Base-by-base conservation (phyloP, 495 filamentous ascomycete species). In the Thermochaetoides thermophila region DNA sequence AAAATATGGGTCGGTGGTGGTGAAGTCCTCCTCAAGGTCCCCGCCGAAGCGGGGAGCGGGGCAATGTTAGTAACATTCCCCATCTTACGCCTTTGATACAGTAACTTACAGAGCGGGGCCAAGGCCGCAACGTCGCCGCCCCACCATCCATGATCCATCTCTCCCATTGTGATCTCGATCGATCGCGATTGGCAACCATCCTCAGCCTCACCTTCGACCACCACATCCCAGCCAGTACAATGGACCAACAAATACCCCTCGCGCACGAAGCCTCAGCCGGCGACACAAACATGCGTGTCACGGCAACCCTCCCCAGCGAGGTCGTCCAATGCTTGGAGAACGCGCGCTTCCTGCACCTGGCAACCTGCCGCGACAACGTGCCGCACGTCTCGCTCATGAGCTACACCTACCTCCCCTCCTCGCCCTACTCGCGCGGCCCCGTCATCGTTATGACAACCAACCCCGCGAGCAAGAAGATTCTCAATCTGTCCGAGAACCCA, bases 341-440 rank as follows among this genome's bases (percentile, higher is more conserved):
- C 59, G 84, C 87, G 17, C 77, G 89, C 50, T 97, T 94, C 61
- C 84, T 97, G 37, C 91, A 97, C 55, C 76, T 97, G 19, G 86
- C 89, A 42, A 97, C 89, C 36, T 86, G 76, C 56, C 71, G 69
- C 52, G 66, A 73, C 45, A 74, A 87, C 52, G 70, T 71, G 45
- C 89, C 89, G 11, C 89, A 97, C 60, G 81, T 96, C 52, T 87
- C 83, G 17, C 74, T 97, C 43, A 97, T 97, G 89, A 94, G 92
- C 61, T 97, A 95, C 64, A 95, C 89, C 48, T 97, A 93, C 62
- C 81, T 97, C 33, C 79, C 86, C 12, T 73, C 69, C 0, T 81
- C 82, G 5, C 82, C 84, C 12, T 86, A 74, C 59, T 69, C 73
- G 21, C 60, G 67, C 11, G 7, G 30, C 34, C 84, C 81, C 14